Evolutionary conservation across 305 asterid genomes (phyloP), one percentile per base, ranked within the genome.

Genomic region (Withania somnifera): DNA sequence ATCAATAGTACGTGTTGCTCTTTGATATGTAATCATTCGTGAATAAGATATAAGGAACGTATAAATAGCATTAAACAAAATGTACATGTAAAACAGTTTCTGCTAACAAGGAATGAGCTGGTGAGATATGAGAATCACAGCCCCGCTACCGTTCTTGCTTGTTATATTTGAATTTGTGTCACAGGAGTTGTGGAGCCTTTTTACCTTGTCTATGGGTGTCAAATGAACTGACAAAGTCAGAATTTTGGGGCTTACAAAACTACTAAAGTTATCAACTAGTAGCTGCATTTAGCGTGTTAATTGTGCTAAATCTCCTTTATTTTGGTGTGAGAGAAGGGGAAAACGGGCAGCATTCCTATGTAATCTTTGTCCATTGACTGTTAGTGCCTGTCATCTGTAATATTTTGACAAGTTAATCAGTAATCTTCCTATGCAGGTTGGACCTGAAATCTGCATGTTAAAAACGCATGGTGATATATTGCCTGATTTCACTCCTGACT

Each of bases 391-490:
- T 47, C 38, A 24, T 45, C 17, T 15, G 7, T 50, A 47, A 73
- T 73, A 75, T 26, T 75, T 11, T 75, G 61, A 75, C 6, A 47
- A 75, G 61, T 50, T 71, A 77, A 42, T 80, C 80, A 75, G 71
- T 4, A 26, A 75, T 75, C 61, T 47, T 47, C 40, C 45, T 15
- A 15, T 91, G 90, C 91, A 96, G 99, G 99, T 93, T 84, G 98
- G 98, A 83, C 98, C 94, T 30, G 98, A 96, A 89, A 93, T 96
- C 86, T 96, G 98, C 90, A 85, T 97, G 97, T 87, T 97, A 80
- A 97, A 97, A 88, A 97, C 99, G 82, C 99, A 93, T 83, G 98
- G 94, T 80, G 99, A 97, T 83, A 94, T 94, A 87, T 91, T 94
- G 32, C 97, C 98, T 53, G 99, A 97, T 88, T 97, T 97, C 88